These are phyloP conservation scores for Amanita molliuscula DNA, from an alignment of 768 basidiomycete genomes.

Conservation along the genomic window DNA sequence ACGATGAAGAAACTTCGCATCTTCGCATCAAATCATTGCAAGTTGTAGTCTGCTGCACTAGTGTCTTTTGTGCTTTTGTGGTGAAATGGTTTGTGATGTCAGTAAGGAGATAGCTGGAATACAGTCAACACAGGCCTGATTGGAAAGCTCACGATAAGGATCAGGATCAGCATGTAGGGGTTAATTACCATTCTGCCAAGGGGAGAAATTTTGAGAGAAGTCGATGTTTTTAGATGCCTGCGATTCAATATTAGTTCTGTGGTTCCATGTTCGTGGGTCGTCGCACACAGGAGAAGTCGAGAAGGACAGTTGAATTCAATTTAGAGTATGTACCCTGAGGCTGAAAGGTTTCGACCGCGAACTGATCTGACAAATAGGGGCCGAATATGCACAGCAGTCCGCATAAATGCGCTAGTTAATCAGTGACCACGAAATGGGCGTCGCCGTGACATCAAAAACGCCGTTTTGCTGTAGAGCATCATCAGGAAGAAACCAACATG, in stretches of 20 bases:
- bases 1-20: no score
- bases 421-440: background rate
- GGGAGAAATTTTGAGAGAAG: background rate
- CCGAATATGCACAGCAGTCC: background rate
- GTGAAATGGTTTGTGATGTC: background rate
- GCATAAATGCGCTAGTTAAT: background rate
- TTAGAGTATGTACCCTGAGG: background rate
- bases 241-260: background rate
- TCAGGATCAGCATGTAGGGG: background rate
- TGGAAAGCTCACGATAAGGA: background rate
- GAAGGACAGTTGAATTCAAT: background rate
- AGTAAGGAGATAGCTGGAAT: background rate
- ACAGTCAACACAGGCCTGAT: background rate
- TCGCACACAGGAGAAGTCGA: background rate
- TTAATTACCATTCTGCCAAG: conserved; percentile 1
- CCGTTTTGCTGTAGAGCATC: background rate
- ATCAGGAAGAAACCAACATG: background rate
- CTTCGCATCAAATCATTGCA: no score
- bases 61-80: no score
- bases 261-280: background rate
- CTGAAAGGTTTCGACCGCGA: background rate
- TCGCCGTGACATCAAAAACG: background rate
- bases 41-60: no score
- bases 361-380: background rate
- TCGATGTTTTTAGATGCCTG: background rate